These are phyloP conservation scores for Calendula officinalis DNA, from an alignment of 129 eudicot species.

Conservation along the genomic window DNA sequence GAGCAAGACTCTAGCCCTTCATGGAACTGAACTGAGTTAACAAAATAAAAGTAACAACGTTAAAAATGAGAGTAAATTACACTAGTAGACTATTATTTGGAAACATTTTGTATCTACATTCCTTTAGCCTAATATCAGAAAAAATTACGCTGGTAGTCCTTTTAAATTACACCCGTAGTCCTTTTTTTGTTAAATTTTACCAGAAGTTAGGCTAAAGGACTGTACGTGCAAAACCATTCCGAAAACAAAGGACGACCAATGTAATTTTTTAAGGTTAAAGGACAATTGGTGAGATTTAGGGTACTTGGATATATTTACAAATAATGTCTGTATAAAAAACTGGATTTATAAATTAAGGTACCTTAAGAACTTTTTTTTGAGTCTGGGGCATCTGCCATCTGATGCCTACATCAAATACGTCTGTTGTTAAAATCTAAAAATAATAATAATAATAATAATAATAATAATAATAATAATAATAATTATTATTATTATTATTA, in stretches of 20 bases:
- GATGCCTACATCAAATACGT: slow-evolving; percentile 12
- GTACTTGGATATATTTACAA: background rate
- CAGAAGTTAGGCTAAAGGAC: too few relatives aligned
- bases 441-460: too few relatives aligned
- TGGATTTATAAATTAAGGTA: slow-evolving; percentile 5
- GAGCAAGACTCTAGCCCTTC: slow-evolving; percentile 50
- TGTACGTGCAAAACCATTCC: too few relatives aligned
- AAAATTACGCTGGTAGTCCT: too few relatives aligned
- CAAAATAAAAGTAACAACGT: slow-evolving; percentile 12
- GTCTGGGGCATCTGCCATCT: background rate
- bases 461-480: too few relatives aligned
- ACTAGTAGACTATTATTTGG: too few relatives aligned
- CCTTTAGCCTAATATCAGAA: background rate
- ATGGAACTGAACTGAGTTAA: slow-evolving; percentile 30
- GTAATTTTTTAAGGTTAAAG: too few relatives aligned
- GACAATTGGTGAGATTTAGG: background rate
- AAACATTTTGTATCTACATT: background rate
- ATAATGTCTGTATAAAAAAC: background rate
- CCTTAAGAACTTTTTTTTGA: slow-evolving; percentile 19
- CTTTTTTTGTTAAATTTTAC: too few relatives aligned
- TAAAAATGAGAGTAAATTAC: background rate
- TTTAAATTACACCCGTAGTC: too few relatives aligned
- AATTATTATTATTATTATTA: too few relatives aligned
- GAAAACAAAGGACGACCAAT: too few relatives aligned
- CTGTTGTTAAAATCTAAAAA: background rate